phyloP scores from a whole-genome alignment of 805 yeast species.

The Sugiyamaella valdiviana region DNA sequence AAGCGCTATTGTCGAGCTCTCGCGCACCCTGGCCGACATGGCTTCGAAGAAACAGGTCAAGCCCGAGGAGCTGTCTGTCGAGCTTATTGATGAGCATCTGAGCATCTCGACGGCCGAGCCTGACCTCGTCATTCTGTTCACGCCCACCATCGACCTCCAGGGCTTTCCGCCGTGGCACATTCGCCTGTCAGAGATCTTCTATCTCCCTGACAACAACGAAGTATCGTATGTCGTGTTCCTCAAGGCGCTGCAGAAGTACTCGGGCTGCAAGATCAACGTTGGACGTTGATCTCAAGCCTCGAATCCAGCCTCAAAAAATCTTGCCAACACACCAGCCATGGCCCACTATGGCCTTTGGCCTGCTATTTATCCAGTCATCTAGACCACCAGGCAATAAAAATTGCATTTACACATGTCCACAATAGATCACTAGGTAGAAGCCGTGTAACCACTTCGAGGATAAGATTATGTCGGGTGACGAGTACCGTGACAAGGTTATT shows the following conservation, averaged over 20 bases:
- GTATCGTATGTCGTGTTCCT: conserved; percentile 80
- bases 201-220: conserved; percentile 77
- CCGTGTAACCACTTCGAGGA: no score
- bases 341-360: no score
- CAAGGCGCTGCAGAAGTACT: conserved; percentile 41
- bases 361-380: no score
- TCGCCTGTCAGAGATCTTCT: conserved; percentile 80
- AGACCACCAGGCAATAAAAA: no score
- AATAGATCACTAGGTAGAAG: background rate
- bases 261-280: conserved; percentile 78
- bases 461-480: conserved; percentile 45
- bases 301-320: background rate
- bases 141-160: conserved; percentile 81
- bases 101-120: conserved; percentile 85
- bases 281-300: conserved; percentile 38
- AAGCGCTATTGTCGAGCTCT: conserved; percentile 79
- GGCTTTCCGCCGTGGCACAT: conserved; percentile 99
- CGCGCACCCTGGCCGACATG: conserved; percentile 77
- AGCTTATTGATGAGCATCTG: conserved; percentile 51
- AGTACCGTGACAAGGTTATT: conserved; percentile 64
- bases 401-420: background rate
- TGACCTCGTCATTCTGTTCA: conserved; percentile 76
- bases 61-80: conserved; percentile 63
- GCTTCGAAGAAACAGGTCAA: conserved; percentile 55
- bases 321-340: no score